Base-by-base conservation (phyloP, 202 grass and related monocot species). In the Setaria viridis region DNA sequence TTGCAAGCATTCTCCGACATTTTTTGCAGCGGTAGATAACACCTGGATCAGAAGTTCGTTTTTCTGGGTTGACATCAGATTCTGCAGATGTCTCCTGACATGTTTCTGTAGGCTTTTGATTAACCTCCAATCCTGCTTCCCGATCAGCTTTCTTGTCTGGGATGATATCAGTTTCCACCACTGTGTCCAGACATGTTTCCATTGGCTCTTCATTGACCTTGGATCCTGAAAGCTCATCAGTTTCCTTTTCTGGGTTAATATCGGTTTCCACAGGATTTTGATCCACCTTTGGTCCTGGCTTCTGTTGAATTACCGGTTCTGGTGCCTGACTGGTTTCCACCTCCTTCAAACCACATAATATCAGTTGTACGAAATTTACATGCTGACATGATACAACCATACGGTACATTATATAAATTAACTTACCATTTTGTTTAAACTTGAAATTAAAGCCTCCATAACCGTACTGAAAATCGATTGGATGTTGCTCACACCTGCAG, bases 1-100 rank as follows among this genome's bases (percentile, higher is more conserved):
- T 92, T 32, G 93, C 93, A 41, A 98, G 93, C 78, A 98, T 94
- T 63, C 88, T 81, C 1, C 88, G 84, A n/a, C 95, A 98, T 63
- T 79, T 95, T 82, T 87, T 95, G 72, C 91, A 98, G 66, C 90
- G 80, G 80, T 94, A 98, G 56, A 95, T 82, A 66, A 75, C 58
- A 20, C 87, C 86, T 71, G 88, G 91, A 78, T 91, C 32, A 87
- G 70, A 33, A 80, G 65, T 53, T 57, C 45, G 64, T 55, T 80
- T 81, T 53, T 81, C 82, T 63, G 62, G 56, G 58, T 76, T 78
- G 66, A 58, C 85, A 67, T 74, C 84, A 77, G 76, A 53, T 90
- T 89, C 84, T 79, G 76, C 66, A 51, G 60, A 62, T 46, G 71
- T 34, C 34, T 85, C 51, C 49, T 87, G 84, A 16, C 32, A 15